A percentile compares a stretch with the other conserved stretches of the same genome.
phyloP scores from a whole-genome alignment of 768 basidiomycete genomes.

The Leccinum obscurum region DNA sequence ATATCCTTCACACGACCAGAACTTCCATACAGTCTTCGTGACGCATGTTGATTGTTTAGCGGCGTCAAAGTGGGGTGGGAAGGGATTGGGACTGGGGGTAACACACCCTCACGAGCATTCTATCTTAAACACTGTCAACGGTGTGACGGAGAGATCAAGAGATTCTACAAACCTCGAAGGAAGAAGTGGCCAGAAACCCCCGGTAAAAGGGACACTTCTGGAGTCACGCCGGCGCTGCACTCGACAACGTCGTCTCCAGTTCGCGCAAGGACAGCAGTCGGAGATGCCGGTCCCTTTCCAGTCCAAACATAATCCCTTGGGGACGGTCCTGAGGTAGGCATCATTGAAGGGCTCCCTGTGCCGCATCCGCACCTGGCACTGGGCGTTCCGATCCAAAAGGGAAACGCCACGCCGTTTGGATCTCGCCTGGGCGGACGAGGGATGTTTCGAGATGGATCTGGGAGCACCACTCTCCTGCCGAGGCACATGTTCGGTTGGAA shows the following conservation, averaged over 20 bases:
- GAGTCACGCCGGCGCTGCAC: constrained; percentile 65
- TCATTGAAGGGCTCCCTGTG: constrained; percentile 27
- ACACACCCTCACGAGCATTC: constrained; percentile 83
- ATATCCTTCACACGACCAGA: constrained; percentile 76
- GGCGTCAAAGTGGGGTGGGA: constrained; percentile 58
- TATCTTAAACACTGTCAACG: constrained; percentile 49
- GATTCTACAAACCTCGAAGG: constrained; percentile 62
- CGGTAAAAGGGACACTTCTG: constrained; percentile 22
- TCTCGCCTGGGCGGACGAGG: constrained; percentile 8
- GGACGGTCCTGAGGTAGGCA: constrained; percentile 1
- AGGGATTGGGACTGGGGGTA: constrained; percentile 58
- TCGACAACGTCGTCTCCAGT: constrained; percentile 53
- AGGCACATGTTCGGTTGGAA: constrained; percentile 3
- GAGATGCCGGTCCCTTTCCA: constrained; percentile 48
- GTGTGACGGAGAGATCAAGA: not conserved
- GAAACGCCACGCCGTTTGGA: constrained; percentile 15
- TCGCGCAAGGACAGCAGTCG: constrained; percentile 66
- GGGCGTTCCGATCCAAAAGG: constrained; percentile 13
- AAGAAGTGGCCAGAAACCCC: constrained; percentile 52
- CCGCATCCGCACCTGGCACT: constrained; percentile 9
- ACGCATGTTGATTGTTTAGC: constrained; percentile 57
- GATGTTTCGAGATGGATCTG: constrained; percentile 27
- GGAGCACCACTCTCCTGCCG: constrained; percentile 16
- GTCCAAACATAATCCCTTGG: constrained; percentile 2
- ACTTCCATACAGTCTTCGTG: constrained; percentile 79